phyloP scores from a whole-genome alignment of 176 grass and related monocot genomes.

The Oryza rufipogon region DNA sequence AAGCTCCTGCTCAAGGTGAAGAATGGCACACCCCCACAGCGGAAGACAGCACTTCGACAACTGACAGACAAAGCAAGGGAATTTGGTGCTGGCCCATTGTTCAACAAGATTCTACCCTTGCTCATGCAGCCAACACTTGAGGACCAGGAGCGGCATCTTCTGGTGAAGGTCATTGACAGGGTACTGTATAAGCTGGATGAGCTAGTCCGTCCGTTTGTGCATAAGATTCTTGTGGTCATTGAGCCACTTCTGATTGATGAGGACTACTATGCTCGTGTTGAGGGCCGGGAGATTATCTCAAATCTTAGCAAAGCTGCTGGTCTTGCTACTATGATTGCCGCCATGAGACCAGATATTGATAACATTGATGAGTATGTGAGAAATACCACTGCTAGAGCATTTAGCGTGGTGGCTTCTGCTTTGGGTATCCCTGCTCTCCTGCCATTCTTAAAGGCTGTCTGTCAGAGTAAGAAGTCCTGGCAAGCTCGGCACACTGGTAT shows the following conservation, averaged over 20 bases:
- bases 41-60: constrained; percentile 89
- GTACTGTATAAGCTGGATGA: constrained; percentile 98
- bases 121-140: constrained; percentile 98
- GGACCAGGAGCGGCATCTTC: constrained; percentile 93
- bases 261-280: constrained; percentile 98
- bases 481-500: constrained; percentile 90
- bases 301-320: constrained; percentile 99
- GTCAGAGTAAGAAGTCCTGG: constrained; percentile 96
- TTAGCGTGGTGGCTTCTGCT: constrained; percentile 97
- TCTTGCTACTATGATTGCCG: constrained; percentile 96
- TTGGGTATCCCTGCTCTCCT: constrained; percentile 89
- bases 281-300: constrained; percentile 94
- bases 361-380: constrained; percentile 99
- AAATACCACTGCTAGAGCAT: constrained; percentile 95
- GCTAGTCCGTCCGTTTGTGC: constrained; percentile 93
- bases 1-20: constrained; percentile 87
- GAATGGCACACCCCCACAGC: constrained; percentile 85
- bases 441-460: constrained; percentile 70
- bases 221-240: constrained; percentile 98
- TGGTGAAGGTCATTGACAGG: constrained; percentile 98
- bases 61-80: constrained; percentile 93
- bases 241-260: constrained; percentile 96
- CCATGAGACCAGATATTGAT: constrained; percentile 97
- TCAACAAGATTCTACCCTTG: constrained; percentile 95
- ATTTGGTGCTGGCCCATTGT: constrained; percentile 84